Evolutionary conservation across 1,139 yeast genomes (phyloP).

Genomic region (Debaryomyces singareniensis): DNA sequence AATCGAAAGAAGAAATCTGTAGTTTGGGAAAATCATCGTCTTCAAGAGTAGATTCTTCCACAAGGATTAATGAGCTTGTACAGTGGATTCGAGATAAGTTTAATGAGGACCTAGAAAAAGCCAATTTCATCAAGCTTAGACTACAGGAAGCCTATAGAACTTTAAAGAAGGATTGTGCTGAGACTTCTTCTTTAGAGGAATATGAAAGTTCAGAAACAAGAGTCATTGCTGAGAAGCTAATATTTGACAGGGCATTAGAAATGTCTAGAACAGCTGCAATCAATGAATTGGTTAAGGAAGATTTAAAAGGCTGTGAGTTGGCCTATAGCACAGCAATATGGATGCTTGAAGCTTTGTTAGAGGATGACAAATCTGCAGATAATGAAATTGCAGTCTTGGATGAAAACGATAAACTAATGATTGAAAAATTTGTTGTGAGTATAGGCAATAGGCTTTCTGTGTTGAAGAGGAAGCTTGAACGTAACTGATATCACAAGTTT

Average conservation of each 20-base stretch:
- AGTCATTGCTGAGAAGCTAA: slow-evolving; percentile 71
- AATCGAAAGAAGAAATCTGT: slow-evolving; percentile 2
- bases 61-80: slow-evolving; percentile 68
- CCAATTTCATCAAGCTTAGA: slow-evolving; percentile 64
- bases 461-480: slow-evolving; percentile 40
- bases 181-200: slow-evolving; percentile 4
- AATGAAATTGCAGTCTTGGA: slow-evolving; percentile 50
- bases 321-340: slow-evolving; percentile 89
- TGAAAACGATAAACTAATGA: slow-evolving; percentile 64
- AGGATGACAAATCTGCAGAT: slow-evolving; percentile 36
- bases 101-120: slow-evolving; percentile 83
- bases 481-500: slow-evolving; percentile 4
- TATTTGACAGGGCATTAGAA: slow-evolving; percentile 89
- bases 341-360: slow-evolving; percentile 87
- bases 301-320: slow-evolving; percentile 72
- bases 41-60: slow-evolving; percentile 14
- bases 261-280: slow-evolving; percentile 89
- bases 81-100: slow-evolving; percentile 91
- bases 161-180: slow-evolving; percentile 7
- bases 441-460: slow-evolving; percentile 64
- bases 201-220: slow-evolving; percentile 7
- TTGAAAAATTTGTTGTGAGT: slow-evolving; percentile 70
- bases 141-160: slow-evolving; percentile 44
- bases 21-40: slow-evolving; percentile 1
- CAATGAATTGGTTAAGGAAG: slow-evolving; percentile 73